Evolutionary conservation across 495 filamentous ascomycete species (phyloP), one percentile per base, ranked within the genome.

Genomic region (Neohortaea acidophila): DNA sequence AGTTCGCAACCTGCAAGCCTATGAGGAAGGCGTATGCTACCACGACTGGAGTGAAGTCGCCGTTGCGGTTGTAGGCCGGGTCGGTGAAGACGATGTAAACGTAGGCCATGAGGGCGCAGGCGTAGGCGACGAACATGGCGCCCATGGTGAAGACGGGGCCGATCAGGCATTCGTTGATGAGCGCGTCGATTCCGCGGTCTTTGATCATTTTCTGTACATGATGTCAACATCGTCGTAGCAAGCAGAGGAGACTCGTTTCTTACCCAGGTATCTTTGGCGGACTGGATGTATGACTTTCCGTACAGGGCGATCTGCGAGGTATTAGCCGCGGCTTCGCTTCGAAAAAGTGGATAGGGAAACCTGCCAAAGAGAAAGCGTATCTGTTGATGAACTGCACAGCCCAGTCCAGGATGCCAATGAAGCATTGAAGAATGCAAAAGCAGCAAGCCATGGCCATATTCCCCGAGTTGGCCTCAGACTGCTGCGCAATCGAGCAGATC

Each of bases 311-410:
- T 92, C 56, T 93, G 78, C 14, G 75, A n/a, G n/a, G n/a, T n/a
- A n/a, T n/a, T n/a, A n/a, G n/a, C n/a, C n/a, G n/a, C n/a, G n/a
- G n/a, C n/a, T n/a, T n/a, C n/a, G n/a, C n/a, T n/a, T n/a, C n/a
- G n/a, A n/a, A n/a, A n/a, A n/a, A n/a, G n/a, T n/a, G n/a, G n/a
- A n/a, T n/a, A n/a, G n/a, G n/a, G n/a, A n/a, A n/a, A n/a, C n/a
- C n/a, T n/a, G n/a, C n/a, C n/a, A n/a, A n/a, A n/a, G n/a, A 82
- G 41, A 93, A 94, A 0, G 84, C 85, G 48, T 93, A 94, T 49
- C 82, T 73, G 49, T 80, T 81, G 51, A 83, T 59, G 56, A 77
- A 83, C 39, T 82, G 69, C 3, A 87, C 75, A 0, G 79, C 75
- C 84, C 86, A 93, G 45, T 92, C 75, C 1, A 93, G 64, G 36